Percentiles rank a stretch among this genome's conserved stretches.
Conservation (phyloP, 371 early-diverging fungal species). For the Mortierella sp. region DNA sequence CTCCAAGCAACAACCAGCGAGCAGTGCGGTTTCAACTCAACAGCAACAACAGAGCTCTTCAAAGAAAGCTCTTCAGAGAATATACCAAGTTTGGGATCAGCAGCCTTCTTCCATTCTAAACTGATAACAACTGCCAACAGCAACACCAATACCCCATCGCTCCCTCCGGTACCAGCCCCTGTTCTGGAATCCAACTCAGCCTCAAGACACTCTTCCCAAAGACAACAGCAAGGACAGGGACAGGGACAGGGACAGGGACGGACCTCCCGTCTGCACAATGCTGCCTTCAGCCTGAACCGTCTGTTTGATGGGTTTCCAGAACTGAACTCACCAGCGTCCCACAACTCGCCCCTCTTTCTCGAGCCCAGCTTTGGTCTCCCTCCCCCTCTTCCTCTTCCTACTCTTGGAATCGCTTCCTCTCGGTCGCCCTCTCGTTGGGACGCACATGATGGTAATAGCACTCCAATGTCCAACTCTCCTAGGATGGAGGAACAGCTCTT, state of each 20-base stretch:
- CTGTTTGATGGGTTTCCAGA: constrained; percentile 29
- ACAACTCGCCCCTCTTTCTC: constrained; percentile 5
- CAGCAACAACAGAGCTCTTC: constrained; percentile 3
- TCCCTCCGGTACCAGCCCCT: constrained; percentile 31
- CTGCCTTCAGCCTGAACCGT: constrained; percentile 5
- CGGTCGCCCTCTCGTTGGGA: constrained; percentile 24
- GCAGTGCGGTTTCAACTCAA: constrained; percentile 5
- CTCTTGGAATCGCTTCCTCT: neutral
- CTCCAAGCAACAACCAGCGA: constrained; percentile 18
- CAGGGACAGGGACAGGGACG: constrained; percentile 20
- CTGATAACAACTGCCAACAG: neutral
- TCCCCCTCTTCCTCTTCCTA: neutral
- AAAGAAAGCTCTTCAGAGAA: too few relatives aligned
- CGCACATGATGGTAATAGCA: constrained; percentile 3
- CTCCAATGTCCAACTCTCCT: constrained; percentile 35
- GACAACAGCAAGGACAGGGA: constrained; percentile 7
- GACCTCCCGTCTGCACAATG: constrained; percentile 28
- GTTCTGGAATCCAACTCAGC: constrained; percentile 46
- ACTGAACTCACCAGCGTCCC: constrained; percentile 9
- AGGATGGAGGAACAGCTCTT: constrained; percentile 18
- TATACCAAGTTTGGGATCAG: constrained; percentile 15
- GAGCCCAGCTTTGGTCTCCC: neutral
- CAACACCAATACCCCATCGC: neutral
- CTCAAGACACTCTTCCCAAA: constrained; percentile 24
- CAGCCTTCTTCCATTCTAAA: constrained; percentile 18